These are phyloP conservation scores for Penicillium desertorum DNA, from an alignment of 495 filamentous ascomycete genomes.

Conservation along the genomic window DNA sequence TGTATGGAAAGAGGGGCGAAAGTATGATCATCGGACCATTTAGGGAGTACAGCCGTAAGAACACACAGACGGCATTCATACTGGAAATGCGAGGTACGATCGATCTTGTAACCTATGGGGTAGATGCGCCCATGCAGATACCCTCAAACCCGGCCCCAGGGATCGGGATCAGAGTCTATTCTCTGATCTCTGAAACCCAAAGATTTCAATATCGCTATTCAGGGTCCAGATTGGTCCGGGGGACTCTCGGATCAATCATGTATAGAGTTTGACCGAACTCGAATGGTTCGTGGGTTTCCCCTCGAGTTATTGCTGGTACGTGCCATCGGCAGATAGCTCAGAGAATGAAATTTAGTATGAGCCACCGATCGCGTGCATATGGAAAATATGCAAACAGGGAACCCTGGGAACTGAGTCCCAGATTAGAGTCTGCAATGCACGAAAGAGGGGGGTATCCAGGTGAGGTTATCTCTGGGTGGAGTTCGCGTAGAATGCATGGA, in stretches of 20 bases:
- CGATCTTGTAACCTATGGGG: neutral
- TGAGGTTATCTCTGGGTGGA: neutral
- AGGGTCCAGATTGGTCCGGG: conserved; percentile 21
- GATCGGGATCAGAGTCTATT: conserved; percentile 12
- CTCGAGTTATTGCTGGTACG: conserved; percentile 21
- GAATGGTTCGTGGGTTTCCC: conserved; percentile 27
- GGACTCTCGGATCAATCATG: conserved; percentile 19
- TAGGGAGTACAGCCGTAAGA: neutral
- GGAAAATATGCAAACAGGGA: neutral
- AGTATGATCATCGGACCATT: neutral
- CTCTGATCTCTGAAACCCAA: conserved; percentile 17
- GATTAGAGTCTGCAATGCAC: conserved; percentile 2
- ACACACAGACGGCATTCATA: neutral
- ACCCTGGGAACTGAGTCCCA: neutral
- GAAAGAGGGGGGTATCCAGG: neutral
- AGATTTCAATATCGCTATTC: conserved; percentile 14
- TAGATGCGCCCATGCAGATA: neutral
- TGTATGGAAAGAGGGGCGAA: conserved; percentile 1
- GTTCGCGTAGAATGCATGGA: conserved; percentile 7
- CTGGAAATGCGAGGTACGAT: neutral
- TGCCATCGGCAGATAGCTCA: conserved; percentile 23
- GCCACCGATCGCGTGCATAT: conserved; percentile 17
- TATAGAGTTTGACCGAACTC: conserved; percentile 16
- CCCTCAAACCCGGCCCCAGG: conserved; percentile 2
- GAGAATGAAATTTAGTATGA: conserved; percentile 17